A percentile compares a stretch with the other conserved stretches of the same genome.
These are phyloP conservation scores for Ogataea neopini DNA, from an alignment of 805 yeast genomes.

Conservation along the genomic window DNA sequence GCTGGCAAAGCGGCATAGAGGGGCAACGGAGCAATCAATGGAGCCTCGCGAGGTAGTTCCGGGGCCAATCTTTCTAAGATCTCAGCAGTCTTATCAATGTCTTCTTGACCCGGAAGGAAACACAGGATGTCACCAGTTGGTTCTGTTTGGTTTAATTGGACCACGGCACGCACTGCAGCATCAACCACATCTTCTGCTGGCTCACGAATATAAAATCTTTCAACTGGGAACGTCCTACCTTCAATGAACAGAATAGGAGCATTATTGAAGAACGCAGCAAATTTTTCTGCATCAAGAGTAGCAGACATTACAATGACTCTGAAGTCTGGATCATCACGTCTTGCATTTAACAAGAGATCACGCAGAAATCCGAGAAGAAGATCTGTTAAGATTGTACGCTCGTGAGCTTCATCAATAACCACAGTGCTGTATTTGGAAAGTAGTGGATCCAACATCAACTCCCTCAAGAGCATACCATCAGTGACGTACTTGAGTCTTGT, in stretches of 20 bases:
- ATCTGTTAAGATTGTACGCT: constrained; percentile 90
- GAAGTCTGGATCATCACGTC: constrained; percentile 51
- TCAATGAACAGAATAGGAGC: constrained; percentile 87
- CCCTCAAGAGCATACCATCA: constrained; percentile 96
- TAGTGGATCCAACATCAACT: constrained; percentile 72
- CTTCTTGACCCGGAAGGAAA: constrained; percentile 96
- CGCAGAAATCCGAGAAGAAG: constrained; percentile 86
- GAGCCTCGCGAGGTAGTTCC: constrained; percentile 70
- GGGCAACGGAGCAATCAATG: constrained; percentile 74
- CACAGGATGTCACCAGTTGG: constrained; percentile 89
- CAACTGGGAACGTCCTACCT: constrained; percentile 87
- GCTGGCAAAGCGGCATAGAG: constrained; percentile 94
- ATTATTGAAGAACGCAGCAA: constrained; percentile 70
- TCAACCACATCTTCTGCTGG: constrained; percentile 85
- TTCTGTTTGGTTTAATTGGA: constrained; percentile 79
- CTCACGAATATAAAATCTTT: constrained; percentile 61
- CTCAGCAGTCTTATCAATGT: constrained; percentile 81
- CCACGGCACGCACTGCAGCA: constrained; percentile 66
- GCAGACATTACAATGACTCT: constrained; percentile 92
- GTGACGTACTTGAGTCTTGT: constrained; percentile 86
- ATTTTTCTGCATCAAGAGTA: constrained; percentile 87
- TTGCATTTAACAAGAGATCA: constrained; percentile 49
- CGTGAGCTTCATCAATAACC: constrained; percentile 96
- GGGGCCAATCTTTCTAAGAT: constrained; percentile 62
- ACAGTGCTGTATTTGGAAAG: constrained; percentile 71